phyloP scores from a whole-genome alignment of 169 alveolate species.

The Plasmodium vinckei region DNA sequence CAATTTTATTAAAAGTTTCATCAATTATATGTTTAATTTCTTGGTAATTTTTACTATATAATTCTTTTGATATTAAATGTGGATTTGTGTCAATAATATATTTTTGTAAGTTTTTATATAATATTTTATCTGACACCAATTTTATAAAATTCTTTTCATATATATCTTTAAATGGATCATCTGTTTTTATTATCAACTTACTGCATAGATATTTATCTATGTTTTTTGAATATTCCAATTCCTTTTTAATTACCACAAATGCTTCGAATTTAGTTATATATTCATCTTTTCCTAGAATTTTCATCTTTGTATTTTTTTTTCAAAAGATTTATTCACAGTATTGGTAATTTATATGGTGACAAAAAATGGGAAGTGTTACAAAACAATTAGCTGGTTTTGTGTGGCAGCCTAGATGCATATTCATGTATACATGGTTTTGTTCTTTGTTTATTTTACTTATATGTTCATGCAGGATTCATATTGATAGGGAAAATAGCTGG shows the following conservation, averaged over 20 bases:
- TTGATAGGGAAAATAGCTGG: too few relatives aligned
- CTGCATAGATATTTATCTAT: constrained; percentile 58
- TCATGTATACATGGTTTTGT: too few relatives aligned
- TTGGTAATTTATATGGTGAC: not conserved
- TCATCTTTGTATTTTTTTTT: constrained; percentile 30
- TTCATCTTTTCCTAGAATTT: constrained; percentile 67
- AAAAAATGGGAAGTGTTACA: too few relatives aligned
- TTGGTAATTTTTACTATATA: constrained; percentile 19
- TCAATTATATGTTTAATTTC: constrained; percentile 1
- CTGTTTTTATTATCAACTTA: constrained; percentile 19
- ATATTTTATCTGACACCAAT: constrained; percentile 52
- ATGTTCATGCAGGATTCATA: too few relatives aligned
- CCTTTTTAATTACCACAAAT: constrained; percentile 63
- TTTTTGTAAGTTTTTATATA: constrained; percentile 50
- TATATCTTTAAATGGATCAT: constrained; percentile 33
- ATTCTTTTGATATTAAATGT: constrained; percentile 49
- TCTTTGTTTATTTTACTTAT: too few relatives aligned
- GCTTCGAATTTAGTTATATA: constrained; percentile 68
- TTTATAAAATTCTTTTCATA: constrained; percentile 65
- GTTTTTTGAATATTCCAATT: constrained; percentile 48
- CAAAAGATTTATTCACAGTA: not conserved
- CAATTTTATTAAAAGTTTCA: constrained; percentile 23
- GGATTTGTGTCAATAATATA: constrained; percentile 59
- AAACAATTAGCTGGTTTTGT: too few relatives aligned
- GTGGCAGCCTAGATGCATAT: too few relatives aligned